Conservation (phyloP, 768 basidiomycete genomes). For the Kwoniella sp. region DNA sequence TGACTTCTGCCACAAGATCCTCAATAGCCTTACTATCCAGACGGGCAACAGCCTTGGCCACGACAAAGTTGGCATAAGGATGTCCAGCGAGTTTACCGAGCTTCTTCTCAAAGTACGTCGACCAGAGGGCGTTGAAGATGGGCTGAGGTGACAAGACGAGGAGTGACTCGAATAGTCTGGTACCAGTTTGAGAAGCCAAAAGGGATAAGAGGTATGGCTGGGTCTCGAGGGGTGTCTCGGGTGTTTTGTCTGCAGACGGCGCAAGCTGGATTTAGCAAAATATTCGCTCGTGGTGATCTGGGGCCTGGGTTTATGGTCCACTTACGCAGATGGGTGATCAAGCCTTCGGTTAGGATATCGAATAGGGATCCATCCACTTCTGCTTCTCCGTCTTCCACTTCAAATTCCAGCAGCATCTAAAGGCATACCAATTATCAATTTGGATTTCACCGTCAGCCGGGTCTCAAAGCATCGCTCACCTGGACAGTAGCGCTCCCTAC, state of each 20-base stretch:
- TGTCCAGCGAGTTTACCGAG: slow-evolving; percentile 74
- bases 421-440: neutral
- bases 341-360: slow-evolving; percentile 76
- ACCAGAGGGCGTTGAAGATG: slow-evolving; percentile 73
- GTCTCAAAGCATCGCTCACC: slow-evolving; percentile 23
- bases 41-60: slow-evolving; percentile 74
- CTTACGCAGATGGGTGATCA: slow-evolving; percentile 69
- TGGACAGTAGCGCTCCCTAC: slow-evolving; percentile 54
- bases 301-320: slow-evolving; percentile 30
- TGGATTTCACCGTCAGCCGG: neutral
- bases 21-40: slow-evolving; percentile 64
- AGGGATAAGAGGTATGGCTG: slow-evolving; percentile 70
- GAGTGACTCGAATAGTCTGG: slow-evolving; percentile 83
- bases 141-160: slow-evolving; percentile 65
- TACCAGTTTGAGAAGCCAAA: slow-evolving; percentile 81
- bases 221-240: slow-evolving; percentile 18
- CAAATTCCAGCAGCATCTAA: slow-evolving; percentile 80
- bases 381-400: slow-evolving; percentile 67
- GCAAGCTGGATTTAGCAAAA: neutral
- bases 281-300: slow-evolving; percentile 8
- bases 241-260: slow-evolving; percentile 3
- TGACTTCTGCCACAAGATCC: slow-evolving; percentile 65
- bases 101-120: slow-evolving; percentile 71
- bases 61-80: slow-evolving; percentile 91
- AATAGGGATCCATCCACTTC: slow-evolving; percentile 71